Base-by-base conservation (phyloP, 1,139 yeast species). In the Kurtzmaniella natalensis region DNA sequence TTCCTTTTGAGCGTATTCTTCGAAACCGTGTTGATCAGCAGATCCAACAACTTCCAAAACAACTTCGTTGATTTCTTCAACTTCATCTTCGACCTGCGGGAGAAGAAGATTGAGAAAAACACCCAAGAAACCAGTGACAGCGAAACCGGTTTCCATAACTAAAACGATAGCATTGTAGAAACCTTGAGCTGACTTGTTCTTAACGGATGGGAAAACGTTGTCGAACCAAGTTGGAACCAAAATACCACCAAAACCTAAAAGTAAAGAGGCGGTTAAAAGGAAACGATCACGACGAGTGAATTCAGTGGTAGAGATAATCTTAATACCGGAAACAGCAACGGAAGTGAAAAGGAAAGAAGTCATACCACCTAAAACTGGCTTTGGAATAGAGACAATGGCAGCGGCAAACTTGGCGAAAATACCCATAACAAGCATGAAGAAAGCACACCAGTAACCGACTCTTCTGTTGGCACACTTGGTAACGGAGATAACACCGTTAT, bases 401-500 rank as follows among this genome's bases (percentile, higher is more conserved):
- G 94, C 95, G 16, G 95, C 92, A 58, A 88, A 86, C 60, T 87
- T 87, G 47, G 94, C 71, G 53, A 88, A 84, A 25, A 87, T 61
- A 28, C 96, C 96, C 94, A 87, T 85, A 39, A 88, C 53, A 34
- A 87, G 53, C 50, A 88, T 64, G 64, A 84, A 83, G 61, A 82
- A 79, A 47, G 94, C 86, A 65, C 92, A 80, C 84, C 94, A 86
- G 63, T 82, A 83, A 30, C 96, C 96, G 22, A 81, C 95, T 30
- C 71, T 68, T 59, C 94, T 74, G 49, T 82, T 80, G 36, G 95
- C 96, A 63, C 95, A 86, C 54, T 85, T 86, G 34, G 96, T 87
- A 53, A 87, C 72, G 26, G 94, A 81, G 45, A 88, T 86, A 41
- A 87, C 95, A 64, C 96, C 96, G 55, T 88, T 88, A 61, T 87